Percentiles rank a stretch among this genome's conserved stretches.
phyloP scores from a whole-genome alignment of 495 filamentous ascomycete genomes.

The Trichoderma orchidacearum region DNA sequence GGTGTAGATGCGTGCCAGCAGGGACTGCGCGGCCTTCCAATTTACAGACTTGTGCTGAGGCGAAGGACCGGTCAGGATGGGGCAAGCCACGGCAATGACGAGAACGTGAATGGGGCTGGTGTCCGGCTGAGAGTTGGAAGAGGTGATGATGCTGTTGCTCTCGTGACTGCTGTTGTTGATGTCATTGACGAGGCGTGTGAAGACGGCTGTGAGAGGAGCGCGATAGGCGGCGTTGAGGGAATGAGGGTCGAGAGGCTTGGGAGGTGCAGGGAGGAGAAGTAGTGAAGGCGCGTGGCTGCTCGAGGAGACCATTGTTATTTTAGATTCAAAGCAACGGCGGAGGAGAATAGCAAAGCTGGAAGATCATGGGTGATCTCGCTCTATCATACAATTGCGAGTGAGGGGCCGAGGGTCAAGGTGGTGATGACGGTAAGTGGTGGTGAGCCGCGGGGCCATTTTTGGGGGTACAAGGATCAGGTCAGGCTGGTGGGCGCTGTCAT shows the following conservation, averaged over 20 bases:
- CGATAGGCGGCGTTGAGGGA: slow-evolving; percentile 1
- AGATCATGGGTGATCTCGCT: too few relatives aligned
- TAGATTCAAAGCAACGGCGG: too few relatives aligned
- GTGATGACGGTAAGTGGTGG: too few relatives aligned
- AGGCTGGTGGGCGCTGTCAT: too few relatives aligned
- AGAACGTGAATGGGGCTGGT: slow-evolving; percentile 17
- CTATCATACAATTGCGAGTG: too few relatives aligned
- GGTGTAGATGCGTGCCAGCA: slow-evolving; percentile 67
- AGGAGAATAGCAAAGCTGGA: too few relatives aligned
- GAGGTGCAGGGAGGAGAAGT: not conserved
- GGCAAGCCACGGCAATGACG: slow-evolving; percentile 39
- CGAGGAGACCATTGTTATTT: not conserved
- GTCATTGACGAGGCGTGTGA: not conserved
- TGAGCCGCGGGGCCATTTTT: too few relatives aligned
- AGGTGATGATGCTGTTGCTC: not conserved
- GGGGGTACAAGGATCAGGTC: too few relatives aligned
- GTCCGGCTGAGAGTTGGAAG: not conserved
- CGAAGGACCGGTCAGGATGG: slow-evolving; percentile 31
- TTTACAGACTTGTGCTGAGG: slow-evolving; percentile 35
- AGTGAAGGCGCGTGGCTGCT: not conserved
- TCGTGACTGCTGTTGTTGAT: not conserved
- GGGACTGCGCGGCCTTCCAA: slow-evolving; percentile 49
- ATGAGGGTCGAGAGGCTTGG: not conserved
- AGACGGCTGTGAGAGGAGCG: not conserved
- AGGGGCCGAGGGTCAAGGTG: too few relatives aligned